These are phyloP conservation scores for Ilyonectria sp. DNA, from an alignment of 2,329 filamentous ascomycete species.

Conservation along the genomic window DNA sequence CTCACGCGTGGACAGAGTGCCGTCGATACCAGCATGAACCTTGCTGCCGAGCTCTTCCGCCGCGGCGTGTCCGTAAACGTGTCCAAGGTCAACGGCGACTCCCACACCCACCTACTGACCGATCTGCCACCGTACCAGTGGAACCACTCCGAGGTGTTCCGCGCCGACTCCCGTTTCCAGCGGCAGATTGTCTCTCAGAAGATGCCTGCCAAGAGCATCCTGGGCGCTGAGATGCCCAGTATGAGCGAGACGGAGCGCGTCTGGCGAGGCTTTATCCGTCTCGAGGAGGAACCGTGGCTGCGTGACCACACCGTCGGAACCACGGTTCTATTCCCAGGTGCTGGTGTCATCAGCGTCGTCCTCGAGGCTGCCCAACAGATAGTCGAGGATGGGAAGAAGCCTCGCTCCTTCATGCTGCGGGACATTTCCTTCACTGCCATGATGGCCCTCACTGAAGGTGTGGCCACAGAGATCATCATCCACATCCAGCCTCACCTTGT, in stretches of 20 bases:
- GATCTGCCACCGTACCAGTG: conserved; percentile 54
- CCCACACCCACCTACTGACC: conserved; percentile 43
- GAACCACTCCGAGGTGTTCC: conserved; percentile 53
- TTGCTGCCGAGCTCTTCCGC: conserved; percentile 37
- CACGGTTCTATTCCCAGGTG: conserved; percentile 59
- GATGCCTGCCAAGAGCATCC: conserved; percentile 45
- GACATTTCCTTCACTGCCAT: too few relatives aligned
- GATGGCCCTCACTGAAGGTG: too few relatives aligned
- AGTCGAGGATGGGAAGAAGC: too few relatives aligned
- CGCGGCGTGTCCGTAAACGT: conserved; percentile 22
- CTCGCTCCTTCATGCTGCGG: too few relatives aligned
- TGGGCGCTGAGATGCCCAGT: conserved; percentile 46
- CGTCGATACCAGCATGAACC: conserved; percentile 26
- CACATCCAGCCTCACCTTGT: too few relatives aligned
- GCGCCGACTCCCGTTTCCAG: conserved; percentile 53
- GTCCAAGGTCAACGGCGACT: conserved; percentile 31
- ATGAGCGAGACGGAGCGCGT: conserved; percentile 53
- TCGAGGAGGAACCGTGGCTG: conserved; percentile 61
- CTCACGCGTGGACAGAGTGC: conserved; percentile 34
- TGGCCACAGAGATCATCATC: too few relatives aligned
- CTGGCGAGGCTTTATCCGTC: conserved; percentile 59
- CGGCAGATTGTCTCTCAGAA: conserved; percentile 39
- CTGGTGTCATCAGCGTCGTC: conserved; percentile 55
- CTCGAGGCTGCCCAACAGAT: conserved; percentile 26
- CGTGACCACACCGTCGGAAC: conserved; percentile 58